A percentile compares a stretch with the other conserved stretches of the same genome.
These are phyloP conservation scores for Tolypocladium pustulatum DNA, from an alignment of 2,329 filamentous ascomycete genomes.

Conservation along the genomic window DNA sequence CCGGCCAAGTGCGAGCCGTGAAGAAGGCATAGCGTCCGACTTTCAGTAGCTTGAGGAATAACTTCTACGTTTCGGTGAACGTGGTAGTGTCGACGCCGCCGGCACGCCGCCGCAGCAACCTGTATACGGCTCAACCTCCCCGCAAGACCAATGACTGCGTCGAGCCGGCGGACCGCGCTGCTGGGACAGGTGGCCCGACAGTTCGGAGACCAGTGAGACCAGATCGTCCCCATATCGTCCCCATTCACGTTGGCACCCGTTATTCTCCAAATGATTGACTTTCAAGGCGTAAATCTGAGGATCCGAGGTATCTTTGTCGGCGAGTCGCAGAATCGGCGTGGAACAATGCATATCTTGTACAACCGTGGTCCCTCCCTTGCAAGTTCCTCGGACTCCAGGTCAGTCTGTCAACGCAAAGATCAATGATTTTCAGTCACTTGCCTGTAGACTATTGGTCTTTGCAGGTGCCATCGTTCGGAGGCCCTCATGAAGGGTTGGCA, in stretches of 20 bases:
- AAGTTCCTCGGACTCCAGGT: background rate
- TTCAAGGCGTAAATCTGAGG: background rate
- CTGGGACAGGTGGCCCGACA: background rate
- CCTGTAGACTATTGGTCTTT: background rate
- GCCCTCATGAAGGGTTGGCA: background rate
- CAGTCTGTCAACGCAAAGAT: background rate
- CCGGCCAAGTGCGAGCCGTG: background rate
- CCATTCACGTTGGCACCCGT: background rate
- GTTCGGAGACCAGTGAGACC: background rate
- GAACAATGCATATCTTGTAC: background rate
- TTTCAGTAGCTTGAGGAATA: background rate
- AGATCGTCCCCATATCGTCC: background rate
- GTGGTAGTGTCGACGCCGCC: background rate
- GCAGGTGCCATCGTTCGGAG: background rate
- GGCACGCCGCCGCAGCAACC: too few relatives aligned
- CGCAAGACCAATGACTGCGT: background rate
- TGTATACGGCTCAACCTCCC: background rate
- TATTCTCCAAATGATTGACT: background rate
- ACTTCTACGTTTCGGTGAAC: background rate
- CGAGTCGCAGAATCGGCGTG: background rate
- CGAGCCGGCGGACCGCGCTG: background rate
- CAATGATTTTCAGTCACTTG: too few relatives aligned
- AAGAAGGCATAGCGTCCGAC: background rate
- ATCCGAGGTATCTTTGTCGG: background rate
- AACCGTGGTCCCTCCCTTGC: background rate